Base-by-base conservation (phyloP, 306 rosid genomes). In the Cercis canadensis region DNA sequence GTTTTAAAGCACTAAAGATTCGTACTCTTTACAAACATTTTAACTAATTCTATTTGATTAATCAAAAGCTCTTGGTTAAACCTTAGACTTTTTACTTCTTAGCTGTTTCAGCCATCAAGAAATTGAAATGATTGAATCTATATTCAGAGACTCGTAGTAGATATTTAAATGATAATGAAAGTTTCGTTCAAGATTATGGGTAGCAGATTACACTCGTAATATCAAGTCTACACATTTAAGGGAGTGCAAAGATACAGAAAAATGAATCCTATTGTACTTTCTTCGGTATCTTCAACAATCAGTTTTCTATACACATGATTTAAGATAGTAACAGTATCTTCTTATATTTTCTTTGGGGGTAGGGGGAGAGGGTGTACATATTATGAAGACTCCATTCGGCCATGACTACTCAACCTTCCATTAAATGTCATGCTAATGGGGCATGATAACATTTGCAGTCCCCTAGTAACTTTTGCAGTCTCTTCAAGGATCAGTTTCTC, bases 71-170 rank as follows among this genome's bases (percentile, higher is more conserved):
- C 57, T 57, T 32, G 47, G 18, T 67, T 46, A 57, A 60, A 46
- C 57, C 34, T 16, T 54, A 13, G 24, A 12, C 12, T 52, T 62
- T 34, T 34, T 2, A 57, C 29, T 55, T 70, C 5, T 21, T 0
- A 45, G 59, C 33, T 70, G 62, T 54, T 7, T 46, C 40, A 31
- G 15, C 66, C 36, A 72, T 65, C 36, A 24, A 57, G 36, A 58
- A 45, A 57, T 69, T 5, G 13, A 53, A 41, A 0, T 18, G 21
- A 53, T 32, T 62, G 60, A 46, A 11, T 29, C 44, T 24, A 29
- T 8, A 70, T 45, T 75, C 16, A 37, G 41, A 63, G 58, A 50
- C 16, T 33, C 10, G 43, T 8, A 37, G 43, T 8, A 37, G 43
- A 37, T 37, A 37, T 37, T 6, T 37, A 37, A 62, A 5, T 32